These are phyloP conservation scores for Plenodomus lindquistii DNA, from an alignment of 2,329 filamentous ascomycete genomes.

Conservation along the genomic window DNA sequence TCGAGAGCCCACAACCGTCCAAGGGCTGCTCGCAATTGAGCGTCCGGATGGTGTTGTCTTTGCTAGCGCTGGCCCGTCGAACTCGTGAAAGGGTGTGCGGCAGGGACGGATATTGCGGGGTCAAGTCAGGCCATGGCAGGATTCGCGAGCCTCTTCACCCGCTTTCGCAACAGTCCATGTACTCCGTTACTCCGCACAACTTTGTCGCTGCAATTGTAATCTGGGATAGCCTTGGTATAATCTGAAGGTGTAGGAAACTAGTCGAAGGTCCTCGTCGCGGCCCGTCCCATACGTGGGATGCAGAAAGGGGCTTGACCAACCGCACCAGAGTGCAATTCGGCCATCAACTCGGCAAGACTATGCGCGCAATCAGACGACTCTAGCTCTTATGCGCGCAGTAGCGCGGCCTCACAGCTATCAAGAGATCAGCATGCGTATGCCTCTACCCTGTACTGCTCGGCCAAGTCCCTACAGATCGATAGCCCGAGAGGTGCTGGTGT, in stretches of 20 bases:
- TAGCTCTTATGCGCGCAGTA: background rate
- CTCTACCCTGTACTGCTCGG: background rate
- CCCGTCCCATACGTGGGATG: background rate
- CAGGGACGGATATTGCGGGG: background rate
- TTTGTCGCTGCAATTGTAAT: background rate
- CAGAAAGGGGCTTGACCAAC: background rate
- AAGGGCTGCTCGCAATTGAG: background rate
- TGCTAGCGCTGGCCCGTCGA: too few relatives aligned
- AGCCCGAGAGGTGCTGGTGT: background rate
- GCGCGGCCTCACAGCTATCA: conserved; percentile 4
- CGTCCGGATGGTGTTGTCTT: too few relatives aligned
- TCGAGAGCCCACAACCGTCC: too few relatives aligned
- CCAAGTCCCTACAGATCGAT: too few relatives aligned
- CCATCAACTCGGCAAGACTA: background rate
- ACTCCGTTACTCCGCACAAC: background rate
- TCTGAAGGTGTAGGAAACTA: background rate
- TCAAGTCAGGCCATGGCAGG: background rate
- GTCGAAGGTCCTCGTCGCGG: background rate
- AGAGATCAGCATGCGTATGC: background rate
- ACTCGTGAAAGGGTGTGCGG: too few relatives aligned
- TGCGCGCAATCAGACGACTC: background rate
- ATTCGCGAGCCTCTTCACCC: background rate
- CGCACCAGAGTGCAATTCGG: background rate
- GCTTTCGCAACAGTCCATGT: background rate
- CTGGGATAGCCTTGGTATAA: background rate